Conservation (phyloP, 1,284 basidiomycete genomes). For the Ganoderma sinense region DNA sequence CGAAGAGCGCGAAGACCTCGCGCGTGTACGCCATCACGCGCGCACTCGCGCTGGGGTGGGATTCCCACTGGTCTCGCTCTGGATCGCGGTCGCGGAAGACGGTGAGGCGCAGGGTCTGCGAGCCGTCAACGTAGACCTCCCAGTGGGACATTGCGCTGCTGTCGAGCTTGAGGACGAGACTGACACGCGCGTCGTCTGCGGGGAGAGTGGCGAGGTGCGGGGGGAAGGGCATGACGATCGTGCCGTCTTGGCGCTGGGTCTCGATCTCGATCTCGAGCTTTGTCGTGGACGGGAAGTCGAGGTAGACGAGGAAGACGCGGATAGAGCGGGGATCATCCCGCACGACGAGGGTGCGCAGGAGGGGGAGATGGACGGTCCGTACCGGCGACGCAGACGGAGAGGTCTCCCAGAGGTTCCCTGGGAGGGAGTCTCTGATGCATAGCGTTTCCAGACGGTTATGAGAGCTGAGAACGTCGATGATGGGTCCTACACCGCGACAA, state of each 20-base stretch:
- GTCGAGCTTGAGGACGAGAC: neutral
- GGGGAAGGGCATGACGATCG: neutral
- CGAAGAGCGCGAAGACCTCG: neutral
- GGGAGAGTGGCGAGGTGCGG: neutral
- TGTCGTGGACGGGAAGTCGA: neutral
- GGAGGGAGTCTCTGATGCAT: neutral
- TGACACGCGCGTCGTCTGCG: neutral
- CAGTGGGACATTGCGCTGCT: neutral
- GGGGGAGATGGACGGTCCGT: neutral
- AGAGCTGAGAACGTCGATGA: neutral
- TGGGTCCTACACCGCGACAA: neutral
- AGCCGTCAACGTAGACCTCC: neutral
- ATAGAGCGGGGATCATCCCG: neutral
- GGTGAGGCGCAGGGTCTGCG: neutral
- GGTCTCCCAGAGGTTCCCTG: neutral
- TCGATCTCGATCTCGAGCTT: neutral
- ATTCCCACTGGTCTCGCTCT: too few species aligned
- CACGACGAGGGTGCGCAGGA: neutral
- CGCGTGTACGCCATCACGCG: neutral
- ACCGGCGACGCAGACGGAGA: neutral
- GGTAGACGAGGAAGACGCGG: neutral
- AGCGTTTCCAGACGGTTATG: neutral
- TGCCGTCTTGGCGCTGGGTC: neutral
- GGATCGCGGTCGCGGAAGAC: neutral
- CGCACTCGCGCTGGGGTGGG: too few species aligned